Conservation (phyloP, 805 yeast species). For the Yamadazyma phyllophila region DNA sequence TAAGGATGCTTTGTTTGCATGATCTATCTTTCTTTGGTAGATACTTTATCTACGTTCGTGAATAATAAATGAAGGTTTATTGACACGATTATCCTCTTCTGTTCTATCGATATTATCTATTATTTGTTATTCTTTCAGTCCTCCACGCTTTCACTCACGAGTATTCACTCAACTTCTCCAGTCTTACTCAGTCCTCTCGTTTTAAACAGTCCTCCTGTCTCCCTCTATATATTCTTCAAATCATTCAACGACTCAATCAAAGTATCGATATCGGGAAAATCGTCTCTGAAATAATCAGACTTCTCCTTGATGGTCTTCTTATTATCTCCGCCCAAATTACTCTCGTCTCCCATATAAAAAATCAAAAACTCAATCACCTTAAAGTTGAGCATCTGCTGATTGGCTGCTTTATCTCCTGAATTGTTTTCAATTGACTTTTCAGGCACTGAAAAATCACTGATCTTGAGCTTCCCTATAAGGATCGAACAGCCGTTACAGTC, state of each 20-base stretch:
- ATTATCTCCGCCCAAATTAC: conserved; percentile 1
- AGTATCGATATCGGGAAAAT: conserved; percentile 40
- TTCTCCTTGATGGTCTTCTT: conserved; percentile 26
- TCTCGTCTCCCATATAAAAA: conserved; percentile 66
- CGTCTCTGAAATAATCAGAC: conserved; percentile 32
- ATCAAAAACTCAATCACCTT: conserved; percentile 67
- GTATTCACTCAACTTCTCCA: too few species aligned
- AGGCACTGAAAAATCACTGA: conserved; percentile 19
- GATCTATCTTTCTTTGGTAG: too few species aligned
- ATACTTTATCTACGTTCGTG: too few species aligned
- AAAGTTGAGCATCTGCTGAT: conserved; percentile 53
- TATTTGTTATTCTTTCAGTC: too few species aligned
- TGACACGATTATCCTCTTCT: too few species aligned
- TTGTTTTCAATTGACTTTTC: conserved; percentile 6
- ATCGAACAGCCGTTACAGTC: conserved; percentile 50
- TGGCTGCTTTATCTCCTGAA: conserved; percentile 6
- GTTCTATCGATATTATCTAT: too few species aligned
- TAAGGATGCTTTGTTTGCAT: too few species aligned
- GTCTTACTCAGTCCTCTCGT: too few species aligned
- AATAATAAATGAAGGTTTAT: too few species aligned
- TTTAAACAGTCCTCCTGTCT: too few species aligned
- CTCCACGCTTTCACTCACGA: too few species aligned
- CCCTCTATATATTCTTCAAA: conserved; percentile 18
- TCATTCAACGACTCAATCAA: conserved; percentile 36
- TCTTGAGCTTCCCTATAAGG: conserved; percentile 41